Evolutionary conservation across 2,329 filamentous ascomycete species (phyloP), one percentile per base, ranked within the genome.

Genomic region (Talaromyces sp.): DNA sequence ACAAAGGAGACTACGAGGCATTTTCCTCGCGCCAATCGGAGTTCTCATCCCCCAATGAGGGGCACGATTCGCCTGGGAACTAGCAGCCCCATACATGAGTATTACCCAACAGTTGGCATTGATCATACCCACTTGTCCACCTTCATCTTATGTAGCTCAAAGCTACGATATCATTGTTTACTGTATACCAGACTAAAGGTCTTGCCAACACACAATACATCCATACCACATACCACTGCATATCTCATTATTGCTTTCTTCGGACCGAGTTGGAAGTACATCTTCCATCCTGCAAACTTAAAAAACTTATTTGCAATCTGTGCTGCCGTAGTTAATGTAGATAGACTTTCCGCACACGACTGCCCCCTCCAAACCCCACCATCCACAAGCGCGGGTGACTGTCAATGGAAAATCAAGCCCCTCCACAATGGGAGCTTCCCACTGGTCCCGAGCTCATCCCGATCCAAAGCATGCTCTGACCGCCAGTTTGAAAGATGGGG

Each of bases 21-120:
- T 61, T 61, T 61, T 44, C 51, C 16, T 22, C 24, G n/a, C 33
- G 14, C 58, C 58, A 61, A 61, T 61, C 49, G 57, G 14, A 32
- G 7, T 14, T 10, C 13, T 30, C 24, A 4, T 13, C 16, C 13
- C 6, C 2, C 1, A 19, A 27, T 19, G 42, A 45, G 51, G 42
- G 36, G 49, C 24, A 35, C 29, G 39, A 30, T 44, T 40, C 41
- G 17, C 29, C 16, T 39, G 36, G n/a, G n/a, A 20, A 17, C 17
- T 22, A 22, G 32, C 32, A 14, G 13, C 43, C 20, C 42, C 30
- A 20, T 44, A 44, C 19, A 41, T 41, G 8, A n/a, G 33, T n/a
- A 35, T 16, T n/a, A 35, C 33, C 14, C 13, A 14, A 40, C 22
- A 40, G 37, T 22, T 24, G 9, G 13, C 3, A 16, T 8, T 8